phyloP scores from a whole-genome alignment of 2,329 filamentous ascomycete species.

The Microdochium paspali region DNA sequence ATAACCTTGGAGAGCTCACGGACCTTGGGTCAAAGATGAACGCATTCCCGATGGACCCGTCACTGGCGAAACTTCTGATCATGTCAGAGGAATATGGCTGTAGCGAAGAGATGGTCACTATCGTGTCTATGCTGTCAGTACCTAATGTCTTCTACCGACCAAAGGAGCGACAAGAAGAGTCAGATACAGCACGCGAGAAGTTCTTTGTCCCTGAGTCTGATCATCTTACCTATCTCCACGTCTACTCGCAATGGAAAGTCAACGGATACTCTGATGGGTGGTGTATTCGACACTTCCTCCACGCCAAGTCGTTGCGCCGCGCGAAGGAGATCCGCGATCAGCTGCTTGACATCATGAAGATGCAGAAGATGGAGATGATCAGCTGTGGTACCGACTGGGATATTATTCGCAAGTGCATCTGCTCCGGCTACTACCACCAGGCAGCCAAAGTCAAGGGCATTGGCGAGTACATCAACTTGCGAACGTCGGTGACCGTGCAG shows the following conservation, averaged over 20 bases:
- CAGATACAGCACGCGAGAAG: constrained; percentile 89
- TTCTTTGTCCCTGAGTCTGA: constrained; percentile 98
- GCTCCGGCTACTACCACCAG: constrained; percentile 96
- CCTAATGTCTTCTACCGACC: constrained; percentile 95
- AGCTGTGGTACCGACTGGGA: constrained; percentile 98
- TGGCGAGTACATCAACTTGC: constrained; percentile 93
- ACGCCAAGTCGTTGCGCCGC: constrained; percentile 84
- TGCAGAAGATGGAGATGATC: constrained; percentile 79
- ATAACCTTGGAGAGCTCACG: constrained; percentile 90
- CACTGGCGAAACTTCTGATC: constrained; percentile 88
- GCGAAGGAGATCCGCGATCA: constrained; percentile 94
- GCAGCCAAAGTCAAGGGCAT: constrained; percentile 93
- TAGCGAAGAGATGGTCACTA: constrained; percentile 96
- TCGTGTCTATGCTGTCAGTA: constrained; percentile 95
- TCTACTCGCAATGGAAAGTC: constrained; percentile 89
- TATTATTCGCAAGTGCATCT: constrained; percentile 89
- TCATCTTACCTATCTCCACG: constrained; percentile 89
- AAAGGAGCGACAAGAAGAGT: constrained; percentile 93
- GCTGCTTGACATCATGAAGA: constrained; percentile 84
- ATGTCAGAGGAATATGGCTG: constrained; percentile 84
- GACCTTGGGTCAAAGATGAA: constrained; percentile 87
- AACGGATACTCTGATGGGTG: constrained; percentile 86
- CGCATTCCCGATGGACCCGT: constrained; percentile 95
- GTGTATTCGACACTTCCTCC: constrained; percentile 89
- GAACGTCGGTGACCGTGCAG: constrained; percentile 88